Base-by-base conservation (phyloP, 2,329 filamentous ascomycete genomes). In the Epichloe baconii region DNA sequence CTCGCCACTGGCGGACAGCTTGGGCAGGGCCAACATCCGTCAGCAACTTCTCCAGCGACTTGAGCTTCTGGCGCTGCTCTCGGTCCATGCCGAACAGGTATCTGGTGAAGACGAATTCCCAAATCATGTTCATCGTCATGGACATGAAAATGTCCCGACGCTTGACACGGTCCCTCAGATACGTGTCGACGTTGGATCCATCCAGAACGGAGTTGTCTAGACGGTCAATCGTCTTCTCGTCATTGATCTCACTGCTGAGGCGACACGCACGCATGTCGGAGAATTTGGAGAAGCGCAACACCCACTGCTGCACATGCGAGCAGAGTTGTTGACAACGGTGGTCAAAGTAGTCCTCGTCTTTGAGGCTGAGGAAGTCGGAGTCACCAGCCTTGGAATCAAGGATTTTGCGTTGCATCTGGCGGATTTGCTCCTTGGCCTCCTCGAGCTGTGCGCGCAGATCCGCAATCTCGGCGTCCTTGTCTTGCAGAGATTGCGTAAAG, bases 51-150 rank as follows among this genome's bases (percentile, higher is more conserved):
- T 98, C 94, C 8, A 98, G 79, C 36, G 86, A 83, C 72, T 98
- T 97, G 66, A 98, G 83, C 69, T 97, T 97, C 68, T 97, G 90
- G 60, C 93, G 82, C 69, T 98, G 93, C 68, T 97, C 93, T 60
- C 90, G 81, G 66, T 98, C 93, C 88, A 98, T 95, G 61, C 93
- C 93, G 66, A 98, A 98, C 26, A 98, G 82, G 67, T 98, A 98
- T 56, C 93, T 83, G 8, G 91, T 96, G 65, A 98, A 98, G 64
- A 98, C 84, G 63, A 94, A 96, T 68, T 98, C 93, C 90, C 90
- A 98, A 48, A 98, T 83, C 89, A 98, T 96, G 55, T 86, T 93
- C 90, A 97, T 97, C 51, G 91, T 88, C 67, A 98, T 89, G 38
- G 89, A 93, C 88, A 97, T 96, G 76, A 98, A 96, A 53, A 97